A percentile compares a stretch with the other conserved stretches of the same genome.
Conservation (phyloP, 2,329 filamentous ascomycete genomes). For the Arthrobotrys musiformis region DNA sequence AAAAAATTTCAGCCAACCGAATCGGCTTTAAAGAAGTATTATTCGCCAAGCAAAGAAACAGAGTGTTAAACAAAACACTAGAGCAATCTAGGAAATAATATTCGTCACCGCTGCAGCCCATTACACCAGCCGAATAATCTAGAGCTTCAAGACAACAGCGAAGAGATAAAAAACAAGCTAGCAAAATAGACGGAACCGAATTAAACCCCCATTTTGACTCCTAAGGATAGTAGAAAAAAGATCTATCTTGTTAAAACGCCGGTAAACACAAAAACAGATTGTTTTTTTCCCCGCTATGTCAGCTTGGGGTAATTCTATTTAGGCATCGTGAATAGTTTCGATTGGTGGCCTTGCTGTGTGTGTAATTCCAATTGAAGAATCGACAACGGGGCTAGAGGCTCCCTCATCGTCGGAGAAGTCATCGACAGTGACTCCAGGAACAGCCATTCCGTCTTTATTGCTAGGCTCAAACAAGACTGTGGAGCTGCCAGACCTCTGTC, state of each 20-base stretch:
- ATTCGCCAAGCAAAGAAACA: slow-evolving; percentile 16
- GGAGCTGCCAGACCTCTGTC: slow-evolving; percentile 70
- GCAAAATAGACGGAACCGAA: slow-evolving; percentile 12
- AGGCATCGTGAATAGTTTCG: slow-evolving; percentile 69
- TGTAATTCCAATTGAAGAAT: slow-evolving; percentile 63
- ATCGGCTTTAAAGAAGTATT: slow-evolving; percentile 15
- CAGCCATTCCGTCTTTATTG: slow-evolving; percentile 68
- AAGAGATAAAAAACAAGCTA: slow-evolving; percentile 19
- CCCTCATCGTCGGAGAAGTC: slow-evolving; percentile 68
- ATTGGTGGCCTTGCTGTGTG: slow-evolving; percentile 73
- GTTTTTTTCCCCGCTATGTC: not conserved
- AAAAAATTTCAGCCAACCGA: slow-evolving; percentile 1
- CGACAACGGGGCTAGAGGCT: slow-evolving; percentile 66
- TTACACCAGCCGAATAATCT: slow-evolving; percentile 9
- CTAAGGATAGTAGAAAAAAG: slow-evolving; percentile 26
- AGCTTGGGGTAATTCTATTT: not conserved
- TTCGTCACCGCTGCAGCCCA: slow-evolving; percentile 20
- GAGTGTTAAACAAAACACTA: slow-evolving; percentile 13
- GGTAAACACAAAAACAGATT: slow-evolving; percentile 1
- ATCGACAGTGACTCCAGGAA: slow-evolving; percentile 75
- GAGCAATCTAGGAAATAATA: slow-evolving; percentile 22
- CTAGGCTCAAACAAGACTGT: slow-evolving; percentile 74
- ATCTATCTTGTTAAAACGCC: slow-evolving; percentile 29
- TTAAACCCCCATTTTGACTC: slow-evolving; percentile 26
- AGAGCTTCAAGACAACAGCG: not conserved